Conservation (phyloP, 768 basidiomycete genomes). For the Rubroboletus satanas region DNA sequence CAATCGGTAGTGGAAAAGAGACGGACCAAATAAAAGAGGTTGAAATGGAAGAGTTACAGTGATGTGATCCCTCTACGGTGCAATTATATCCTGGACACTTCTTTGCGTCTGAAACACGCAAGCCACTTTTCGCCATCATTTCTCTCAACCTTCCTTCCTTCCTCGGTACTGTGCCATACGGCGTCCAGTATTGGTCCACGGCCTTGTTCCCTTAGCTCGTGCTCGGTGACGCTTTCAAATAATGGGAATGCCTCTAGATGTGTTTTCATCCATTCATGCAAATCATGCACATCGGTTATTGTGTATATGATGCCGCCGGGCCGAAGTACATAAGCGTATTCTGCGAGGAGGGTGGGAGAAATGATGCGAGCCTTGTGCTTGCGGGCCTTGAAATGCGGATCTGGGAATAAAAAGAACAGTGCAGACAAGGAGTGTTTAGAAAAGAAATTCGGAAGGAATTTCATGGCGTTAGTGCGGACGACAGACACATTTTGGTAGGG, state of each 20-base stretch:
- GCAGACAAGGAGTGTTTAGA: conserved; percentile 84
- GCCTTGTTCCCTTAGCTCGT: conserved; percentile 69
- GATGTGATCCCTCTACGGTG: conserved; percentile 13
- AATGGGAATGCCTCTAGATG: conserved; percentile 87
- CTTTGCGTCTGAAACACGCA: conserved; percentile 78
- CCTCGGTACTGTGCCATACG: conserved; percentile 84
- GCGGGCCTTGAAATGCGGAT: conserved; percentile 96
- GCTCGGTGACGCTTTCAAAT: conserved; percentile 76
- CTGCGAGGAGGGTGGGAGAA: conserved; percentile 93
- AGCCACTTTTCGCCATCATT: conserved; percentile 91
- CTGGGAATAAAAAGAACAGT: conserved; percentile 97
- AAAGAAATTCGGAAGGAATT: conserved; percentile 97
- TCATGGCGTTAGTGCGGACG: conserved; percentile 96
- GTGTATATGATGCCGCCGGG: conserved; percentile 97
- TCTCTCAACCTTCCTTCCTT: conserved; percentile 94
- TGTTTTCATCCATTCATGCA: conserved; percentile 92
- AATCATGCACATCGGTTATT: conserved; percentile 92
- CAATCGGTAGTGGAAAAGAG: conserved; percentile 51
- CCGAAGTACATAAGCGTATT: conserved; percentile 90
- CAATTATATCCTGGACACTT: conserved; percentile 12
- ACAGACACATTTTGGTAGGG: conserved; percentile 88
- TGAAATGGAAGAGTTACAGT: conserved; percentile 38
- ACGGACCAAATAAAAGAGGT: conserved; percentile 30
- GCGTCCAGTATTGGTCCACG: conserved; percentile 78
- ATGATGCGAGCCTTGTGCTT: conserved; percentile 99